Evolutionary conservation across 2,329 filamentous ascomycete species (phyloP), one percentile per base, ranked within the genome.

Genomic region (Phoma sp.): DNA sequence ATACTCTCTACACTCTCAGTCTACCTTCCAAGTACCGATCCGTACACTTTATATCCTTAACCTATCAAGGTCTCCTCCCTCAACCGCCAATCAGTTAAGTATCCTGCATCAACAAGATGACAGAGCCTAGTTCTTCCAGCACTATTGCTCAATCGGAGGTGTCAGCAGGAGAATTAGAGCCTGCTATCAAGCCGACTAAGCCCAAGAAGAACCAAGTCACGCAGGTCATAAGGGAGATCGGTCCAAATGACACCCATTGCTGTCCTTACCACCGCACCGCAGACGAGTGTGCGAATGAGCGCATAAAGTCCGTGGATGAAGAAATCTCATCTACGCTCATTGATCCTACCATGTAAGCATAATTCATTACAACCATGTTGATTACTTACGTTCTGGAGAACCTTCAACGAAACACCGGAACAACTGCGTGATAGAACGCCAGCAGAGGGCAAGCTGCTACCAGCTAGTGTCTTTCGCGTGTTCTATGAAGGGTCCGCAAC

Each of bases 401-500:
- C 27, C 6, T 29, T 29, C 27, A 9, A 29, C 27, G 9, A 29
- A 11, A 9, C 32, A 13, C 32, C 7, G 13, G 9, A 43, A 27
- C 22, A 14, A 18, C 11, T 27, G 32, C 32, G 32, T 8, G 10
- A n/a, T 4, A 13, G 4, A 11, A 33, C 32, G 9, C 10, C 4
- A 9, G 13, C 4, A 7, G 25, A 13, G 13, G 42, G 32, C 14
- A 43, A 27, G 4, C 14, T 11, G 30, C 44, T 44, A 14, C 42
- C 42, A 5, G 2, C 14, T 2, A 23, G 8, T 4, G 47, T 65
- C 10, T 65, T 41, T 23, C 54, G 60, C 2, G 55, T 53, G 0
- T 53, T 47, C 11, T 60, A 58, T 30, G 61, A 67, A 11, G 48
- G 29, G 0, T 61, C 60, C 2, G 47, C 43, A 1, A 66, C 64